Percentiles rank a stretch among this genome's conserved stretches.
These are phyloP conservation scores for Eustoma russellianum DNA, from an alignment of 257 asterid genomes.

Conservation along the genomic window DNA sequence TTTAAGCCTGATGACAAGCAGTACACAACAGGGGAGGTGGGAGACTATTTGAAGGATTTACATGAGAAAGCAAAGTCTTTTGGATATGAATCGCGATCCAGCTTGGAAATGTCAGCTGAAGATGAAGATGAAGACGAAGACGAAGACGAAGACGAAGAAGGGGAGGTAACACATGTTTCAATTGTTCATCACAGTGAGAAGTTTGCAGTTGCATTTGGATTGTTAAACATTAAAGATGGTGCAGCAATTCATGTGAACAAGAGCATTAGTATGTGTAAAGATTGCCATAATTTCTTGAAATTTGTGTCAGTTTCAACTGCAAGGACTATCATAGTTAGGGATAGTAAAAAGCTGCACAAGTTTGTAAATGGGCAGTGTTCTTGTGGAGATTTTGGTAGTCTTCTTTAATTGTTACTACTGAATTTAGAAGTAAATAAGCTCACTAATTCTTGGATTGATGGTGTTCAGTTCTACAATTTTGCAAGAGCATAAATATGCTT, in stretches of 20 bases:
- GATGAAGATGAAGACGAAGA: slow-evolving; percentile 21
- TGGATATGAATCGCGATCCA: slow-evolving; percentile 38
- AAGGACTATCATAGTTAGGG: slow-evolving; percentile 58
- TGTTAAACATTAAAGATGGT: slow-evolving; percentile 36
- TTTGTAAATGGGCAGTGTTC: slow-evolving; percentile 65
- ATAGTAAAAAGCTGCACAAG: slow-evolving; percentile 69
- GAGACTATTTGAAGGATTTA: slow-evolving; percentile 33
- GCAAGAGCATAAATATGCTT: too few relatives aligned
- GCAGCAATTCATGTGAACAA: slow-evolving; percentile 49
- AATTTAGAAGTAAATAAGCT: not conserved
- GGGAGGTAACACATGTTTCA: slow-evolving; percentile 19
- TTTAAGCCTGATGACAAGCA: slow-evolving; percentile 36
- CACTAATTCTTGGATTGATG: not conserved
- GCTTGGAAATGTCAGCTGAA: slow-evolving; percentile 19
- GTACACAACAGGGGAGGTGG: slow-evolving; percentile 24
- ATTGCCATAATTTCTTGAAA: slow-evolving; percentile 74
- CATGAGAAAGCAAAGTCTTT: slow-evolving; percentile 29
- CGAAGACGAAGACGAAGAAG: too few relatives aligned
- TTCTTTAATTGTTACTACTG: slow-evolving; percentile 19
- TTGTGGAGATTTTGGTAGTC: slow-evolving; percentile 75
- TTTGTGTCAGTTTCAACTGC: slow-evolving; percentile 42
- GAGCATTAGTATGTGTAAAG: slow-evolving; percentile 74
- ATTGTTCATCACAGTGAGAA: slow-evolving; percentile 67
- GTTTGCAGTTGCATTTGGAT: slow-evolving; percentile 72
- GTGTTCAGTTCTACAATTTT: too few relatives aligned